Conservation (phyloP, 1,284 basidiomycete genomes). For the Tilletiaria anomala region DNA sequence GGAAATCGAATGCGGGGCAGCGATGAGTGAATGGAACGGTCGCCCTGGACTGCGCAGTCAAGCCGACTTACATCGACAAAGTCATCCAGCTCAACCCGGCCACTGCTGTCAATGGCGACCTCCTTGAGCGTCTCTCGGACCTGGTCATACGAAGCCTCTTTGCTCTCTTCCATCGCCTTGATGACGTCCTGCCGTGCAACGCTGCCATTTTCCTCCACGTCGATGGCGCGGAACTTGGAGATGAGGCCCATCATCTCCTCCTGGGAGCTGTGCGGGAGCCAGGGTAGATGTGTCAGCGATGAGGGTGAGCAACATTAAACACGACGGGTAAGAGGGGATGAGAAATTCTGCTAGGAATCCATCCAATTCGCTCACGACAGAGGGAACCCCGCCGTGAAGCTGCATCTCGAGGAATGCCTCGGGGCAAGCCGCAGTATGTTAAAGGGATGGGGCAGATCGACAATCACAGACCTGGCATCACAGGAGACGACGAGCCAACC, state of each 20-base stretch:
- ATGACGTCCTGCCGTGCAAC: slow-evolving; percentile 32
- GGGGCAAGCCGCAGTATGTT: too few species aligned
- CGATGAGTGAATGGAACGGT: slow-evolving; percentile 8
- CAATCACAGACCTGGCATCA: too few species aligned
- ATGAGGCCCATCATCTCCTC: slow-evolving; percentile 39
- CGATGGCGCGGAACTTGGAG: slow-evolving; percentile 26
- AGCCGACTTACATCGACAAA: slow-evolving; percentile 68
- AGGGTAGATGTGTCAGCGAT: not conserved
- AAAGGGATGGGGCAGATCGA: too few species aligned
- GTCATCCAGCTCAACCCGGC: slow-evolving; percentile 91
- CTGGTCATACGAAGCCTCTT: slow-evolving; percentile 31
- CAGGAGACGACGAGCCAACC: too few species aligned
- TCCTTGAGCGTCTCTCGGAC: slow-evolving; percentile 66
- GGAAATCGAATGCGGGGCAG: slow-evolving; percentile 7
- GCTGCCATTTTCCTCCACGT: slow-evolving; percentile 35
- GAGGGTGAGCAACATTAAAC: too few species aligned
- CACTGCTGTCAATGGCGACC: slow-evolving; percentile 83
- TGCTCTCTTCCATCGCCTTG: slow-evolving; percentile 28
- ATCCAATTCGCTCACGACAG: too few species aligned
- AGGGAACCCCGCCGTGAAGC: too few species aligned
- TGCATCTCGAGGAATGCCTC: too few species aligned
- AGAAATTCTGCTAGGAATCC: too few species aligned
- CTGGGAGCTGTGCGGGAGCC: slow-evolving; percentile 28
- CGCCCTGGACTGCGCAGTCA: not conserved
- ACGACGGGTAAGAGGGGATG: not conserved